These are phyloP conservation scores for Entomortierella chlamydospora DNA, from an alignment of 192 early-diverging fungal genomes.

Conservation along the genomic window DNA sequence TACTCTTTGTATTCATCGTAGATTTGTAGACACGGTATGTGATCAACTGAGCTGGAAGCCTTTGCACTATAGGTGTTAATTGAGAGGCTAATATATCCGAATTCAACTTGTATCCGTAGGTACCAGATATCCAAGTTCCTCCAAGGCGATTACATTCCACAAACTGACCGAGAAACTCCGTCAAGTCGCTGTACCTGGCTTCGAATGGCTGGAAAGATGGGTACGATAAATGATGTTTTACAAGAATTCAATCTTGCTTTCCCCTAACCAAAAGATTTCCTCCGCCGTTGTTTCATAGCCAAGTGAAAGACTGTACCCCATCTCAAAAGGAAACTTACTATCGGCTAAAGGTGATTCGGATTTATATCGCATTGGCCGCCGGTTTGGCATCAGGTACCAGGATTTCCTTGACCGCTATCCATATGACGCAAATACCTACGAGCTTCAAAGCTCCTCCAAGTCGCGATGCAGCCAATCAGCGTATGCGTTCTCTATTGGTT, in stretches of 20 bases:
- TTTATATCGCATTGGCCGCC: slow-evolving; percentile 22
- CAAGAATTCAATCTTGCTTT: too few relatives aligned
- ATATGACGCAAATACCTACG: slow-evolving; percentile 33
- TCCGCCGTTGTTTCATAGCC: neutral
- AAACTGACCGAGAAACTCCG: slow-evolving; percentile 9
- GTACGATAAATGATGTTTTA: neutral
- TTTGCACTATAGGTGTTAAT: neutral
- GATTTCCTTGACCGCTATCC: slow-evolving; percentile 29
- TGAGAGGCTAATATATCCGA: too few relatives aligned
- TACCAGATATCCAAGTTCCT: slow-evolving; percentile 14
- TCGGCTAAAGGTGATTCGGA: slow-evolving; percentile 23
- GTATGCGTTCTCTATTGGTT: slow-evolving; percentile 20
- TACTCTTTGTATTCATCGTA: neutral
- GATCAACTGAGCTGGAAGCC: neutral
- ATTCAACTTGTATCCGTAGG: neutral
- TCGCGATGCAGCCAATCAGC: slow-evolving; percentile 39
- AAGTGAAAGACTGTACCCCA: slow-evolving; percentile 12
- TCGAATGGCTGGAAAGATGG: slow-evolving; percentile 24
- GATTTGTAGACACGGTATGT: slow-evolving; percentile 32
- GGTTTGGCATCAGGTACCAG: slow-evolving; percentile 22
- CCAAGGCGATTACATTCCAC: slow-evolving; percentile 3
- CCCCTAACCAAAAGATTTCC: too few relatives aligned
- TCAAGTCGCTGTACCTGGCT: neutral
- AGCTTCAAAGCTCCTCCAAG: slow-evolving; percentile 22
- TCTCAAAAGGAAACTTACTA: slow-evolving; percentile 6